These are phyloP conservation scores for Rhynchosporium graminicola DNA, from an alignment of 2,329 filamentous ascomycete species.

Conservation along the genomic window DNA sequence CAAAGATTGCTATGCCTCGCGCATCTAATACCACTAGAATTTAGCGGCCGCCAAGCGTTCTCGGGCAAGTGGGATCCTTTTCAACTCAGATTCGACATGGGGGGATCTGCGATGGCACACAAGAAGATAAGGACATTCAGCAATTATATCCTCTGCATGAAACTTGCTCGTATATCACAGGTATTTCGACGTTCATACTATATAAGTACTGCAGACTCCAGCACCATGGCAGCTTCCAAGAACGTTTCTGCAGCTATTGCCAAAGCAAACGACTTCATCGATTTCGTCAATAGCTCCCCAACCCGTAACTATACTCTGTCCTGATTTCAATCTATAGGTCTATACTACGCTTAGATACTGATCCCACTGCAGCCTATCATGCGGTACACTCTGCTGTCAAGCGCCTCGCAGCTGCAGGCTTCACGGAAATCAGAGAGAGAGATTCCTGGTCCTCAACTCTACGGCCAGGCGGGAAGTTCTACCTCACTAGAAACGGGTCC, in stretches of 20 bases:
- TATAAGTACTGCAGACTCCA: not conserved
- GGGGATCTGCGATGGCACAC: not conserved
- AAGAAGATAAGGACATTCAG: not conserved
- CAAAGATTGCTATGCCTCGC: not conserved
- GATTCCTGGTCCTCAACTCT: constrained; percentile 83
- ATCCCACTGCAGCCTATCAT: constrained; percentile 74
- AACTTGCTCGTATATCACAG: not conserved
- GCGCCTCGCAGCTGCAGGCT: constrained; percentile 79
- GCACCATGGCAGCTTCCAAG: constrained; percentile 33
- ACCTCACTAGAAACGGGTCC: constrained; percentile 88
- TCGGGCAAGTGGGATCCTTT: not conserved
- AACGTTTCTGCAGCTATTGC: constrained; percentile 33
- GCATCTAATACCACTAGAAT: not conserved
- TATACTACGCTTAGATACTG: constrained; percentile 1
- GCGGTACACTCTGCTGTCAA: constrained; percentile 78
- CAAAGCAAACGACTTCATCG: constrained; percentile 70
- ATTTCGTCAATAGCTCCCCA: constrained; percentile 92
- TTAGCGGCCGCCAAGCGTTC: not conserved
- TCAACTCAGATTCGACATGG: not conserved
- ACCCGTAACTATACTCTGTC: constrained; percentile 64
- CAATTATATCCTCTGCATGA: not conserved
- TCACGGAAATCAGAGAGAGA: constrained; percentile 84
- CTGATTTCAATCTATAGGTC: constrained; percentile 8
- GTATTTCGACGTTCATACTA: constrained; percentile 19
- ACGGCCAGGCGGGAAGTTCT: constrained; percentile 90